These are phyloP conservation scores for Thalassiosira hispida DNA, from an alignment of 352 stramenopile species.

Conservation along the genomic window DNA sequence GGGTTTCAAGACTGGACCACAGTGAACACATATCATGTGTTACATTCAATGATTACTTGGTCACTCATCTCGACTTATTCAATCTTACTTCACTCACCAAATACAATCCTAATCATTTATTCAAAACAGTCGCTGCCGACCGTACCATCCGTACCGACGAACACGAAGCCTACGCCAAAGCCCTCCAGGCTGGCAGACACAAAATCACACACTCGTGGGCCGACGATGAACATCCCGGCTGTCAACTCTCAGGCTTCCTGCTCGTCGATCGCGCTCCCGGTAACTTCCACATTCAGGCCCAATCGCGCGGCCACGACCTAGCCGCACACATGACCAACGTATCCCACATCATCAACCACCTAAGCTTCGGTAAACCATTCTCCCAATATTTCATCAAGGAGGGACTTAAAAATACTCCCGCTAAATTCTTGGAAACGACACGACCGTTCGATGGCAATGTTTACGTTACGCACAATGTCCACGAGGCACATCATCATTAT, in stretches of 20 bases:
- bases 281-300: slow-evolving; percentile 95
- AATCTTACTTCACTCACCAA: no score
- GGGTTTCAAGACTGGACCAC: no score
- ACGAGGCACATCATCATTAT: slow-evolving; percentile 98
- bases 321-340: slow-evolving; percentile 93
- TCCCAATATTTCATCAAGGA: slow-evolving; percentile 40
- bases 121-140: slow-evolving; percentile 35
- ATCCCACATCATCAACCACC: slow-evolving; percentile 93
- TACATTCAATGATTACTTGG: no score
- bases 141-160: slow-evolving; percentile 37
- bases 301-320: slow-evolving; percentile 86
- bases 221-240: slow-evolving; percentile 83
- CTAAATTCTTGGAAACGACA: slow-evolving; percentile 65
- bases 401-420: slow-evolving; percentile 50
- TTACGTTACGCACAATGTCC: slow-evolving; percentile 92
- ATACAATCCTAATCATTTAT: no score
- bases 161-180: slow-evolving; percentile 46
- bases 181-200: slow-evolving; percentile 35
- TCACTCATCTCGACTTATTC: no score
- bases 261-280: slow-evolving; percentile 90
- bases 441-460: slow-evolving; percentile 92
- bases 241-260: slow-evolving; percentile 84
- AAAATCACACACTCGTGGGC: slow-evolving; percentile 60
- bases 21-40: no score
- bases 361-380: slow-evolving; percentile 91